phyloP scores from a whole-genome alignment of 2,329 filamentous ascomycete species.

The Zelopaecilomyces penicillatus region DNA sequence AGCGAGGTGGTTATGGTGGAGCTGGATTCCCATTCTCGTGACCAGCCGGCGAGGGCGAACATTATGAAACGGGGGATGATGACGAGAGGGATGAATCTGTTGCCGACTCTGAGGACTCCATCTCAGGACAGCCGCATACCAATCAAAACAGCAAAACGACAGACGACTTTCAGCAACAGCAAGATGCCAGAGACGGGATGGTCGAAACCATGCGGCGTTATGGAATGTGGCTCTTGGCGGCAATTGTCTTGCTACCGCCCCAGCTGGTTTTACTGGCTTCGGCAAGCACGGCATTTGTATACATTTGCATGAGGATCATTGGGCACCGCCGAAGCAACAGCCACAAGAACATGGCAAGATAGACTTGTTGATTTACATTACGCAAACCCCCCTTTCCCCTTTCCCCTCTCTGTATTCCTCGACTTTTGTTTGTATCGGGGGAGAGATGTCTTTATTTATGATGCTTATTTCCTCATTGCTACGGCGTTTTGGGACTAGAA shows the following conservation, averaged over 20 bases:
- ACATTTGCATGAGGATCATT: conserved; percentile 29
- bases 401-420: too few species aligned
- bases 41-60: conserved; percentile 34
- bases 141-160: conserved; percentile 17
- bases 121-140: conserved; percentile 6
- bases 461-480: conserved; percentile 18
- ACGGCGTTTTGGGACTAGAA: conserved; percentile 23
- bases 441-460: conserved; percentile 6
- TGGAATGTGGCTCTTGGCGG: conserved; percentile 34
- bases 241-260: conserved; percentile 39
- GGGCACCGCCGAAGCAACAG: conserved; percentile 13
- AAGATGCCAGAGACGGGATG: conserved; percentile 27
- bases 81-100: conserved; percentile 14
- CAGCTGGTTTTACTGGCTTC: conserved; percentile 30
- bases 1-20: conserved; percentile 28
- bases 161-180: conserved; percentile 22
- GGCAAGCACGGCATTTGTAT: conserved; percentile 28
- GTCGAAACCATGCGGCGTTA: conserved; percentile 34
- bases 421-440: background rate
- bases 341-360: conserved; percentile 14
- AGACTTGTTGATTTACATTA: conserved; percentile 12
- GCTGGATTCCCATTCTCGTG: conserved; percentile 38
- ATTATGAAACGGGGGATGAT: conserved; percentile 20
- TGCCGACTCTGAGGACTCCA: conserved; percentile 1
- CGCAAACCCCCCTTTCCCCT: background rate